Evolutionary conservation across 2,329 filamentous ascomycete genomes (phyloP).

Genomic region (Calonectria ilicicola): DNA sequence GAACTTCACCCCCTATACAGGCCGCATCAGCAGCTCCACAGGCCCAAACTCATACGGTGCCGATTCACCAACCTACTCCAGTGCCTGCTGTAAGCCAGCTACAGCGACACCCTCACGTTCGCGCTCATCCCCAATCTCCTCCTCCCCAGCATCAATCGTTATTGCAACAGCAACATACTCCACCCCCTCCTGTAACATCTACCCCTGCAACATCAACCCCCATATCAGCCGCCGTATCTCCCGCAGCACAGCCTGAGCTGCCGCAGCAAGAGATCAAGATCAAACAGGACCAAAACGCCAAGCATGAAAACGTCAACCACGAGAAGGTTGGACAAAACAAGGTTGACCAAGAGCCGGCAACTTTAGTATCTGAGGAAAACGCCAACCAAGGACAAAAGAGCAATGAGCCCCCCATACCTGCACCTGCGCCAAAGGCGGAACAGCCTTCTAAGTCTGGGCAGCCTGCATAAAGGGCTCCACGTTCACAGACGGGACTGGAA

Average conservation of each 20-base stretch:
- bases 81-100: background rate
- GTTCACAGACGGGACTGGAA: slow-evolving; percentile 1
- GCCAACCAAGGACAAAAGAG: background rate
- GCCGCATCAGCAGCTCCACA: slow-evolving; percentile 26
- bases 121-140: background rate
- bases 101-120: background rate
- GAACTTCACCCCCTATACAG: slow-evolving; percentile 18
- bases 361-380: background rate
- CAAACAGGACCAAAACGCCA: background rate
- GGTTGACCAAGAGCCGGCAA: slow-evolving; percentile 7
- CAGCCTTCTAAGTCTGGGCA: slow-evolving; percentile 9
- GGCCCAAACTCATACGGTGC: background rate
- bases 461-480: slow-evolving; percentile 5
- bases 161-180: background rate
- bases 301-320: too few species aligned
- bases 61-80: background rate
- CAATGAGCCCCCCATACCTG: background rate
- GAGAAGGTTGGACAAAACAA: slow-evolving; percentile 13
- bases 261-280: background rate
- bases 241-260: background rate
- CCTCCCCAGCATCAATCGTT: slow-evolving; percentile 11
- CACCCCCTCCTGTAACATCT: background rate
- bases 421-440: slow-evolving; percentile 15
- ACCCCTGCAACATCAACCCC: background rate
- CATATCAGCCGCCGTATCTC: background rate